These are phyloP conservation scores for Ophioceras dolichostomum DNA, from an alignment of 2,329 filamentous ascomycete genomes.

Conservation along the genomic window DNA sequence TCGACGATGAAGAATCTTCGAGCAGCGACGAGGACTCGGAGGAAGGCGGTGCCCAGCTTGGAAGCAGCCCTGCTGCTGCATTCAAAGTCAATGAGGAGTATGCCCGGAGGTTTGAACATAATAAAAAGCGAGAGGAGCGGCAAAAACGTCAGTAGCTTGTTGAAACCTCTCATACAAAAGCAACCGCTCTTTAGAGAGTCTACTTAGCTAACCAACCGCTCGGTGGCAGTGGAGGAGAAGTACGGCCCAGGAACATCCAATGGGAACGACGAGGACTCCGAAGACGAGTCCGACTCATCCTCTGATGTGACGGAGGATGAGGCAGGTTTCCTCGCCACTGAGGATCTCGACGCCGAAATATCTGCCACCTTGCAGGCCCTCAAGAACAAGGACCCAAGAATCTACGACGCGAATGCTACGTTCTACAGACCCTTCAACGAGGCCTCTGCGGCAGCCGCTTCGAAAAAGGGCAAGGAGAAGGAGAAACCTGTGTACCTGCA, in stretches of 20 bases:
- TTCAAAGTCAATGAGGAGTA: conserved; percentile 88
- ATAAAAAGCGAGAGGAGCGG: conserved; percentile 89
- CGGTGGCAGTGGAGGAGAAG: conserved; percentile 71
- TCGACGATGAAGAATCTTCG: conserved; percentile 37
- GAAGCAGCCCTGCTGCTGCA: conserved; percentile 15
- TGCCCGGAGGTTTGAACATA: conserved; percentile 83
- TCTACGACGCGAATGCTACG: conserved; percentile 69
- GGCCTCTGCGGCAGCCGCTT: conserved; percentile 11
- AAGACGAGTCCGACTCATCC: conserved; percentile 52
- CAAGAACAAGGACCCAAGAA: conserved; percentile 75
- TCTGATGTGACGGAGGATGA: conserved; percentile 81
- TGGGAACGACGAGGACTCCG: conserved; percentile 31
- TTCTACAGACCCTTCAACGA: conserved; percentile 55
- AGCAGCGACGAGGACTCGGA: conserved; percentile 30
- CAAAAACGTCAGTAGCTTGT: conserved; percentile 40
- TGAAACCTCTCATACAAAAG: background rate
- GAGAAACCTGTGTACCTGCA: conserved; percentile 76
- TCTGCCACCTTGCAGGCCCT: conserved; percentile 79
- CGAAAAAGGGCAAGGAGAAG: conserved; percentile 37
- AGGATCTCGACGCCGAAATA: conserved; percentile 76
- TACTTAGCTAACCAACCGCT: background rate
- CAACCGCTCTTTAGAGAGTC: conserved; percentile 5
- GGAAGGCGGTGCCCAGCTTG: conserved; percentile 22
- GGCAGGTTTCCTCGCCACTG: conserved; percentile 74
- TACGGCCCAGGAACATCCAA: conserved; percentile 39